Evolutionary conservation across 1,284 basidiomycete species (phyloP).

Genomic region (Cutaneotrichosporon sp.): DNA sequence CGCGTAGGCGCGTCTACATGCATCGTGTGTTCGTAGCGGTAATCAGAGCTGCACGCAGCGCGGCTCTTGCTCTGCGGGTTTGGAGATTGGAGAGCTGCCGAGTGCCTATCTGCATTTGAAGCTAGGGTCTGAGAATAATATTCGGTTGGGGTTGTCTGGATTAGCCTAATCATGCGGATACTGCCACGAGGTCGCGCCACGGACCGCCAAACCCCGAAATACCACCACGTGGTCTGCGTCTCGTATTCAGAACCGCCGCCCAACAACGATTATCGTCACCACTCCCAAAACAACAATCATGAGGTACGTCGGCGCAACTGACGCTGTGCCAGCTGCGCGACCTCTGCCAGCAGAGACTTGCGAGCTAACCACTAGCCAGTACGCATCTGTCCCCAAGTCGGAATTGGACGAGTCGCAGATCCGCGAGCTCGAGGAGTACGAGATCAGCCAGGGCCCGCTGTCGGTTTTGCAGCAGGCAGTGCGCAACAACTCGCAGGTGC

Average conservation of each 20-base stretch:
- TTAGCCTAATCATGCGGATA: background rate
- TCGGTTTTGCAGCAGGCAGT: conserved; percentile 98
- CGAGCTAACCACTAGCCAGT: conserved; percentile 66
- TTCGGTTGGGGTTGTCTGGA: background rate
- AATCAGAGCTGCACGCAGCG: too few relatives aligned
- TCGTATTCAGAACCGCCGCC: background rate
- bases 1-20: background rate
- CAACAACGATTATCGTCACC: conserved; percentile 8
- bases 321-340: too few relatives aligned
- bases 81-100: too few relatives aligned
- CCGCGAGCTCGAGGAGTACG: conserved; percentile 91
- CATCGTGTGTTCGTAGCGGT: background rate
- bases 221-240: conserved; percentile 8
- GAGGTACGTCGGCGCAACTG: conserved; percentile 2
- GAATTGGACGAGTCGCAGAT: conserved; percentile 97
- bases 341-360: too few relatives aligned
- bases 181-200: conserved; percentile 1
- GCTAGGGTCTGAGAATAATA: too few relatives aligned
- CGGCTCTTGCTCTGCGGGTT: too few relatives aligned
- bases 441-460: conserved; percentile 93
- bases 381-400: conserved; percentile 92
- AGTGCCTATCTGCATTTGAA: too few relatives aligned
- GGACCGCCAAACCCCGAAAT: conserved; percentile 9
- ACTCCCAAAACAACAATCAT: conserved; percentile 6
- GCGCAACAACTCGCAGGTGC: conserved; percentile 94